Evolutionary conservation across 768 basidiomycete genomes (phyloP).

Genomic region (Podaxis rugospora): DNA sequence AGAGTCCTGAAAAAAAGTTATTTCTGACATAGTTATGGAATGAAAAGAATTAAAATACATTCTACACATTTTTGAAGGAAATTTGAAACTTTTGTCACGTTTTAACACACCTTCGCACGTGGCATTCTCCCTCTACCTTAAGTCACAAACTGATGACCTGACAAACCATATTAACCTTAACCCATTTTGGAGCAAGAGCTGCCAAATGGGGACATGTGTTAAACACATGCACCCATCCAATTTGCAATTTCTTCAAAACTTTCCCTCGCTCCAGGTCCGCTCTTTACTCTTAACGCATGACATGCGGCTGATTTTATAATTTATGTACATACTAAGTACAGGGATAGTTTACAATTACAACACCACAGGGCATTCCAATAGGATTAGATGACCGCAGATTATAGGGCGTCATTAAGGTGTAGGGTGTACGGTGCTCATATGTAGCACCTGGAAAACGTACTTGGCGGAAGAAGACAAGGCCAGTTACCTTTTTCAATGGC

Average conservation of each 20-base stretch:
- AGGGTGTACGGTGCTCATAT: conserved; percentile 28
- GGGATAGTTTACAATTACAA: background rate
- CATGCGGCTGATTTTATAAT: background rate
- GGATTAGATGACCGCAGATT: conserved; percentile 9
- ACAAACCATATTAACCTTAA: conserved; percentile 11
- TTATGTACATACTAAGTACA: background rate
- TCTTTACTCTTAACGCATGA: background rate
- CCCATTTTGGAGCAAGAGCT: conserved; percentile 29
- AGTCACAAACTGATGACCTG: background rate
- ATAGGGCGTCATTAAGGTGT: background rate
- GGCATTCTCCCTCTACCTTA: background rate
- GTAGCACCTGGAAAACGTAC: conserved; percentile 79
- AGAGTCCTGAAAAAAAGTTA: too few relatives aligned
- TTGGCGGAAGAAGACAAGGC: conserved; percentile 74
- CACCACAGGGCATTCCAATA: background rate
- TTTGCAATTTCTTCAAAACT: background rate
- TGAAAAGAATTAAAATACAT: too few relatives aligned
- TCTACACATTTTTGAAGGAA: background rate
- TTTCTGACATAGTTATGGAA: too few relatives aligned
- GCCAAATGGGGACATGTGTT: conserved; percentile 23
- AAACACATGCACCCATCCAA: background rate
- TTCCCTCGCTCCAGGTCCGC: background rate
- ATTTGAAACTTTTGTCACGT: background rate
- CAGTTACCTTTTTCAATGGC: conserved; percentile 58
- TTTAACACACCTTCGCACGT: background rate